Base-by-base conservation (phyloP, 495 filamentous ascomycete genomes). In the Cercophora samala region DNA sequence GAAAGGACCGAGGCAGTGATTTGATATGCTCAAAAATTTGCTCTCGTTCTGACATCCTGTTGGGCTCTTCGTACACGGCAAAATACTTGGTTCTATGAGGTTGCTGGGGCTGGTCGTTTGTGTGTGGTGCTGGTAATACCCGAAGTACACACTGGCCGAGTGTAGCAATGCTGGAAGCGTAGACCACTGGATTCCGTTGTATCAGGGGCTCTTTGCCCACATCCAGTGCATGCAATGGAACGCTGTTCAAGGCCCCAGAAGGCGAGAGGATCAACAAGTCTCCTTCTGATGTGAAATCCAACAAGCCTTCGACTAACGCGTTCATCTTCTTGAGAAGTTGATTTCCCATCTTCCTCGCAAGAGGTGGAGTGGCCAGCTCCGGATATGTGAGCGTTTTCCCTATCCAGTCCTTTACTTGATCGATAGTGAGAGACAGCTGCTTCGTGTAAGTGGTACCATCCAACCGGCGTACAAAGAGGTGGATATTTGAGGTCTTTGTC, bases 151-250 rank as follows among this genome's bases (percentile, higher is more conserved):
- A 19, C 51, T 13, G 60, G 11, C 37, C 37, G 2, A 46, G 37
- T 13, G 37, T 53, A 18, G 64, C 26, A 56, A 65, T 11, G 37
- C 55, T 65, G 21, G 64, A 21, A 1, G 64, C 42, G 56, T 65
- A 60, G 0, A 60, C 64, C 3, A 53, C 42, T 1, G 37, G 64
- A 24, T 65, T 65, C 3, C 64, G 56, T 23, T 60, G 25, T 15
- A 65, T 60, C 24, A 65, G 37, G 8, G 21, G 32, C 24, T 26
- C 23, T 9, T 60, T 29, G 58, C 58, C 23, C 2, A 60, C 58
- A 4, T 26, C 17, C 58, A 60, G 24, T 6, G 58, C 58, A 9
- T 60, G 58, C 23, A 60, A 26, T 13, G 58, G 58, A 4, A 60
- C 11, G 37, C 37, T 46, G 37, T 46, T 46, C 37, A 46, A 17